Base-by-base conservation (phyloP, 495 filamentous ascomycete genomes). In the Apiosordaria backusii region DNA sequence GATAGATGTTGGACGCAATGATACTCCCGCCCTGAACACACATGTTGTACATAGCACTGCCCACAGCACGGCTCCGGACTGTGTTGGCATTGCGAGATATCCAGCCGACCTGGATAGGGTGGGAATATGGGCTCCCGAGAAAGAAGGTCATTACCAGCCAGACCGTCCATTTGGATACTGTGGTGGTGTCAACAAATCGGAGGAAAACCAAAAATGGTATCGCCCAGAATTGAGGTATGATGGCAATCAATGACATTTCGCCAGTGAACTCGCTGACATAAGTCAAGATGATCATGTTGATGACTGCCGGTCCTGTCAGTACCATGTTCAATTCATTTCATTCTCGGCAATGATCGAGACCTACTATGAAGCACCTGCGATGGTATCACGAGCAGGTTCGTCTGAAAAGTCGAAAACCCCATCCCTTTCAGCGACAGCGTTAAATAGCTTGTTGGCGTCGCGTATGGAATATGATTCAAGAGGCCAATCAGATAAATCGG, bases 1-100 rank as follows among this genome's bases (percentile, higher is more conserved):
- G 84, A 68, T 91, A 92, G 64, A 90, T 79, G 57, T 79, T 76
- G 57, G 66, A 63, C 13, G 64, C 69, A 29, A 90, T 84, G 60
- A 92, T 88, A 19, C 80, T 87, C 27, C 82, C 82, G 0, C 82
- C 79, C 72, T 93, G 89, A 1, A 92, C 88, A 50, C 77, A 82
- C 89, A 93, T 92, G 65, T 92, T 92, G 74, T 93, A 93, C 16
- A 90, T 67, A 0, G 82, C 83, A 0, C 84, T 83, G 3, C 82
- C 83, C 19, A 92, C 86, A 4, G 88, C 86, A 3, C 89, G 72
- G 0, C 89, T 90, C 1, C 88, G 77, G 15, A 91, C 89, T 0
- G 85, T 69, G 60, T 63, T 65, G 27, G 72, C 50, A 60, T 75
- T 72, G 23, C 67, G 65, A 21, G 64, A 69, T 0, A 63, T 61